phyloP scores from a whole-genome alignment of 352 stramenopile species.

The Phytopythium oedochilum region DNA sequence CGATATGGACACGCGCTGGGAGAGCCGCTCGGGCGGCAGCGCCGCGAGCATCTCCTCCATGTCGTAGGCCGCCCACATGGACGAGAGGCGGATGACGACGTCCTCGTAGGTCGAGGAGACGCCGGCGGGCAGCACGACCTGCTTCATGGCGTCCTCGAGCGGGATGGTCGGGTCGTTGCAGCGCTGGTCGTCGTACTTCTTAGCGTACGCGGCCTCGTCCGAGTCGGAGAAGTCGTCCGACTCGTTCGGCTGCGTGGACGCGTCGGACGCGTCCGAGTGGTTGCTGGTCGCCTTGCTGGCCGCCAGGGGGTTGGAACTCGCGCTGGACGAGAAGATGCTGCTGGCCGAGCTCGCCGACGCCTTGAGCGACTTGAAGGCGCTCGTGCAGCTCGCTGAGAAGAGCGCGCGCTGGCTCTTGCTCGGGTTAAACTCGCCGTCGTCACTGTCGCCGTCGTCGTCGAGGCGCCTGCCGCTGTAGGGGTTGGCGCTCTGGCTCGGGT shows the following conservation, averaged over 20 bases:
- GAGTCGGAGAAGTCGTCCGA: slow-evolving; percentile 45
- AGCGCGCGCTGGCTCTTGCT: slow-evolving; percentile 3
- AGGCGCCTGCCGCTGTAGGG: not conserved
- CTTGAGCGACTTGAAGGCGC: slow-evolving; percentile 3
- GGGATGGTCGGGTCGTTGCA: slow-evolving; percentile 66
- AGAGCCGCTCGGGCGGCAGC: slow-evolving; percentile 39
- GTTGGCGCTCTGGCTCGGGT: not conserved
- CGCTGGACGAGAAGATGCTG: slow-evolving; percentile 6
- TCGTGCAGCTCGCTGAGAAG: slow-evolving; percentile 8
- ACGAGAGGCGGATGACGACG: slow-evolving; percentile 65
- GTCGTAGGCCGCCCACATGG: slow-evolving; percentile 79
- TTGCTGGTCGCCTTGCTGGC: slow-evolving; percentile 25
- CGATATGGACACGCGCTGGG: slow-evolving; percentile 40
- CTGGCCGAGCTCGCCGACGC: slow-evolving; percentile 1
- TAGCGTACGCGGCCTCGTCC: slow-evolving; percentile 33
- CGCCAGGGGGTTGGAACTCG: slow-evolving; percentile 10
- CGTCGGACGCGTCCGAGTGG: slow-evolving; percentile 21
- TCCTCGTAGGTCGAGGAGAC: slow-evolving; percentile 61
- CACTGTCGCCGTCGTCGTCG: not conserved
- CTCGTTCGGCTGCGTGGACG: slow-evolving; percentile 43
- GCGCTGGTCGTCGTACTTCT: slow-evolving; percentile 52
- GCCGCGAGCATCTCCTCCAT: slow-evolving; percentile 47
- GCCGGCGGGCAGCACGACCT: slow-evolving; percentile 63
- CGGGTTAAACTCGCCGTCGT: not conserved
- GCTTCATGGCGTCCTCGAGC: slow-evolving; percentile 72